A percentile compares a stretch with the other conserved stretches of the same genome.
phyloP scores from a whole-genome alignment of 306 rosid genomes.

The Hippophae tibetana region DNA sequence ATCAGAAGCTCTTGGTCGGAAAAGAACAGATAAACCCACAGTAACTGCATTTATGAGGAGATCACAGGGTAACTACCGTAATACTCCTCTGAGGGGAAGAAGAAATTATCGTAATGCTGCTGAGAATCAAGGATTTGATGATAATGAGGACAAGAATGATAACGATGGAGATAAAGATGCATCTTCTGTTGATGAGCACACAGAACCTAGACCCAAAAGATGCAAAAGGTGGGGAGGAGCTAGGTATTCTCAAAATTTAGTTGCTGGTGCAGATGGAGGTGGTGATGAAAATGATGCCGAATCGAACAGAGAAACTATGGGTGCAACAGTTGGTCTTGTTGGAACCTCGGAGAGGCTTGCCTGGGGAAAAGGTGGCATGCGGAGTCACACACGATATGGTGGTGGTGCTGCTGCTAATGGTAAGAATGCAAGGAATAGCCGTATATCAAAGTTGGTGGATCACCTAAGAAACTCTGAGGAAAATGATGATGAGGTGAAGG shows the following conservation, averaged over 20 bases:
- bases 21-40: constrained; percentile 42
- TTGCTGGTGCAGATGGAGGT: constrained; percentile 39
- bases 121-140: constrained; percentile 42
- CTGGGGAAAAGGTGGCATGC: constrained; percentile 65
- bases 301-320: constrained; percentile 34
- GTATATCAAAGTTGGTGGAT: constrained; percentile 46
- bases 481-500: constrained; percentile 40
- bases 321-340: constrained; percentile 37
- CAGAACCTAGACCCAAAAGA: constrained; percentile 41
- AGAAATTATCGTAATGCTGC: constrained; percentile 34
- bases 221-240: constrained; percentile 42
- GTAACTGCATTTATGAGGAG: constrained; percentile 46
- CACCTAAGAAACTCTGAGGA: constrained; percentile 35
- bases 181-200: constrained; percentile 50
- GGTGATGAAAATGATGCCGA: constrained; percentile 49
- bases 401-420: constrained; percentile 35
- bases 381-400: constrained; percentile 55
- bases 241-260: constrained; percentile 39
- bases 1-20: constrained; percentile 57
- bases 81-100: constrained; percentile 33
- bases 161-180: constrained; percentile 46
- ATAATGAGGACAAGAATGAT: constrained; percentile 46
- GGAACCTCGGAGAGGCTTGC: constrained; percentile 53
- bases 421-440: constrained; percentile 42
- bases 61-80: constrained; percentile 40